phyloP scores from a whole-genome alignment of 306 rosid species.

The Ceratonia siliqua region DNA sequence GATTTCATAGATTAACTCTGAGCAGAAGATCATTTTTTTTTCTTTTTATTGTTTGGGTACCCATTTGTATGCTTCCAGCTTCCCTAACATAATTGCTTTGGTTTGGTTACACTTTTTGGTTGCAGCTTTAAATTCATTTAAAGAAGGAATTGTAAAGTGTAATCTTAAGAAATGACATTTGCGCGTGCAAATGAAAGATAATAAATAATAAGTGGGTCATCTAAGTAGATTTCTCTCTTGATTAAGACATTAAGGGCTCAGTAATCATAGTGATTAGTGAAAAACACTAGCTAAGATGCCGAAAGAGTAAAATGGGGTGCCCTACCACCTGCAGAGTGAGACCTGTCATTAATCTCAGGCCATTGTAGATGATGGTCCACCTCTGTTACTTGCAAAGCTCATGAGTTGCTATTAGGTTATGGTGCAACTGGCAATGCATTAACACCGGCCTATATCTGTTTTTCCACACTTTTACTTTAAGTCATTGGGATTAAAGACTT shows the following conservation, averaged over 20 bases:
- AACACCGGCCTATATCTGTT: conserved; percentile 48
- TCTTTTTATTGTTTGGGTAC: conserved; percentile 11
- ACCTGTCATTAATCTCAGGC: conserved; percentile 29
- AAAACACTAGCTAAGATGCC: conserved; percentile 45
- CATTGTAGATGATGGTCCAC: conserved; percentile 43
- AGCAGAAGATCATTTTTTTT: conserved; percentile 10
- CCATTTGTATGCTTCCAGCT: no score
- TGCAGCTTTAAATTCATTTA: conserved; percentile 42
- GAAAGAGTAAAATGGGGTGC: conserved; percentile 40
- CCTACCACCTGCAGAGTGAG: conserved; percentile 34
- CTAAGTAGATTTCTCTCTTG: conserved; percentile 54
- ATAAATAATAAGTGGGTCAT: conserved; percentile 60
- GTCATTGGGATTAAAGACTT: conserved; percentile 5
- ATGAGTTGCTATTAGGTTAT: conserved; percentile 21
- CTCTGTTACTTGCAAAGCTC: not conserved
- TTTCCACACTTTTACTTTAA: conserved; percentile 23
- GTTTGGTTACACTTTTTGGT: conserved; percentile 52
- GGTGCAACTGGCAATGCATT: conserved; percentile 31
- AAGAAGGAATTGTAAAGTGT: conserved; percentile 43
- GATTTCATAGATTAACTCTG: conserved; percentile 28
- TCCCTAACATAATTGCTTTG: conserved; percentile 40
- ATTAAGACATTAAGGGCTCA: conserved; percentile 57
- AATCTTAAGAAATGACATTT: conserved; percentile 58
- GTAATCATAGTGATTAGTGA: conserved; percentile 47
- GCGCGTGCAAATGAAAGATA: conserved; percentile 67